These are phyloP conservation scores for Pelargonium citronellum DNA, from an alignment of 441 rosid genomes.

Conservation along the genomic window DNA sequence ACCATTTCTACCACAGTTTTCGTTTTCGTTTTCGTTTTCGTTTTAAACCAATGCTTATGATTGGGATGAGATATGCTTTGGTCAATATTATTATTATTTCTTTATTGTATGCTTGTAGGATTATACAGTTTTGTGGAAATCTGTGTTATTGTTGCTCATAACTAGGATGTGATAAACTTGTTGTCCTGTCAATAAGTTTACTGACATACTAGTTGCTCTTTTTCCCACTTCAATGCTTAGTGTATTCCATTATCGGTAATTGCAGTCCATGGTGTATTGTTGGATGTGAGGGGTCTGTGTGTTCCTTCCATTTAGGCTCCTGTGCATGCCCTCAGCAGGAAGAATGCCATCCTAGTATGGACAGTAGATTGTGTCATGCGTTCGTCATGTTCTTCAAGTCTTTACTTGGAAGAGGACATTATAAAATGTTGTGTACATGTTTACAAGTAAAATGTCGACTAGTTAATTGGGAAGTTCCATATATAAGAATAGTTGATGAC, in stretches of 20 bases:
- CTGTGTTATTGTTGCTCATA: conserved; percentile 1
- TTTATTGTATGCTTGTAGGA: neutral
- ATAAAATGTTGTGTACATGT: neutral
- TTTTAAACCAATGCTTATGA: neutral
- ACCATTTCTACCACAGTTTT: too few relatives aligned
- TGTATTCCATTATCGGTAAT: neutral
- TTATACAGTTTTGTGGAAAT: neutral
- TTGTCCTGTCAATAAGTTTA: neutral
- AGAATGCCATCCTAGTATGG: neutral
- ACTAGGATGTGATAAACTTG: neutral
- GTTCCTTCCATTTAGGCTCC: neutral
- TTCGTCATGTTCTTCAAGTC: neutral
- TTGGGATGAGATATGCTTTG: neutral
- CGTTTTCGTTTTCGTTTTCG: neutral
- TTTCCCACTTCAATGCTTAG: neutral
- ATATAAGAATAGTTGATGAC: neutral
- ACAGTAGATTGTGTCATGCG: conserved; percentile 1
- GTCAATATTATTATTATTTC: neutral
- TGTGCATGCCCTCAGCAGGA: neutral
- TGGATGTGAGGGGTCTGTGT: neutral
- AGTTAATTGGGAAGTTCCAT: neutral
- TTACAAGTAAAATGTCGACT: conserved; percentile 2
- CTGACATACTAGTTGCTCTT: neutral
- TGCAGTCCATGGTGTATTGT: neutral
- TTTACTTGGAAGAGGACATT: neutral